Evolutionary conservation across 106 monocot genomes (phyloP), one percentile per base, ranked within the genome.

Genomic region (Phalaenopsis aphrodite): DNA sequence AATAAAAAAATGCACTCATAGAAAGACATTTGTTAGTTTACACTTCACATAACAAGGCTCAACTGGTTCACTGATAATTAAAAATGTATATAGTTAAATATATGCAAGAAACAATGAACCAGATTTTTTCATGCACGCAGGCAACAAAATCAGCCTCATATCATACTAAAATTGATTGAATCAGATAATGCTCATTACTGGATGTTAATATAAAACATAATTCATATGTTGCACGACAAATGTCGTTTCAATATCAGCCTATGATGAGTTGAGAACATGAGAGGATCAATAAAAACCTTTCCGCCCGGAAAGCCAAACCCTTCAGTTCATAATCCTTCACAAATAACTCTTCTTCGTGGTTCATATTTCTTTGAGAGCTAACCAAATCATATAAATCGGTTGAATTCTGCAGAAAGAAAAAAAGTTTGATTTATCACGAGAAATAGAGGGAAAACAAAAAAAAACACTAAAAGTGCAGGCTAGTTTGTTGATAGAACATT

Each of bases 371-470:
- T 85, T 89, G 91, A 56, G 99, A 99, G 87, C 91, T 99, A 79
- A 99, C 95, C 78, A 99, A 84, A 85, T 99, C 99, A 57, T 93
- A 87, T 79, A 99, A 87, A 84, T 95, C 99, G 8, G 85, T 89
- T 68, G 89, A 81, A 83, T 95, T 99, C 99, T 99, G 93, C 79
- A 73, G 72, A 67, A 4, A 82, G 43, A 43, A 64, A 38, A 47
- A n/a, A 11, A 69, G n/a, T 24, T 73, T 21, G 3, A 23, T 75
- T 47, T 18, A 30, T 15, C 14, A 5, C 1, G 42, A 68, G 41
- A 79, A 66, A 65, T 57, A 17, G 61, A 75, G 47, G n/a, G n/a
- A n/a, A n/a, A n/a, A 76, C 4, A 48, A 41, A 30, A 76, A 76
- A 24, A 43, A 16, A 43, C 42, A 74, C 23, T 41, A 45, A 19